Evolutionary conservation across 2,329 filamentous ascomycete species (phyloP), one percentile per base, ranked within the genome.

Genomic region (Aspergillus neotritici): DNA sequence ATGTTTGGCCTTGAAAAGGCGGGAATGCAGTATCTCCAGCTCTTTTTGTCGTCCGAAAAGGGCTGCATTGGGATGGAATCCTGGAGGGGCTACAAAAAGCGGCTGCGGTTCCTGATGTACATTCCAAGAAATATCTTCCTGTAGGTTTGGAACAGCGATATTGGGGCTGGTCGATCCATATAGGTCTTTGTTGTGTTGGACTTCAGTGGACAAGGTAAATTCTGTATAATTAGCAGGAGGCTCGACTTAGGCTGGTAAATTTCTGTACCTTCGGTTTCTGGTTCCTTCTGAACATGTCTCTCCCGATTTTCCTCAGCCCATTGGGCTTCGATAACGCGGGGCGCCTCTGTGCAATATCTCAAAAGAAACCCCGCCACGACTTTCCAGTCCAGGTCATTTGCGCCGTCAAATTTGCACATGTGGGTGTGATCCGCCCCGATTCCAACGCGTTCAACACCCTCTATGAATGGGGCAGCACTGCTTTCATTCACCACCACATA

Each of bases 321-420:
- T 15, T 81, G 73, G 9, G 71, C 69, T 6, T 65, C 55, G 36
- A 84, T 78, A 5, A 77, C 67, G 2, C 66, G 59, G 1, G 77
- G 77, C 0, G 81, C 78, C 38, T 78, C 75, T 1, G 65, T 60
- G 14, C 72, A 59, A 53, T 74, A 74, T 40, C 69, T 63, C 28
- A 65, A 49, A 30, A 75, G 62, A 4, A 70, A 71, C 45, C 75
- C 74, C 3, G 69, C 70, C 9, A 77, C 68, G 4, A 70, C 65
- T 37, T 74, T 70, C 57, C 82, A 90, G 1, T 86, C 86, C 0
- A 84, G 82, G 0, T 84, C 76, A 48, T 72, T 77, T 37, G 74
- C 72, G 49, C 75, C 76, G 14, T 79, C 74, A 47, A 86, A 87
- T 56, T 86, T 87, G 70, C 82, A 85, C 80, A 87, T 86, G 34